Conservation (phyloP, 495 filamentous ascomycete genomes). For the Penicillium alfredii region DNA sequence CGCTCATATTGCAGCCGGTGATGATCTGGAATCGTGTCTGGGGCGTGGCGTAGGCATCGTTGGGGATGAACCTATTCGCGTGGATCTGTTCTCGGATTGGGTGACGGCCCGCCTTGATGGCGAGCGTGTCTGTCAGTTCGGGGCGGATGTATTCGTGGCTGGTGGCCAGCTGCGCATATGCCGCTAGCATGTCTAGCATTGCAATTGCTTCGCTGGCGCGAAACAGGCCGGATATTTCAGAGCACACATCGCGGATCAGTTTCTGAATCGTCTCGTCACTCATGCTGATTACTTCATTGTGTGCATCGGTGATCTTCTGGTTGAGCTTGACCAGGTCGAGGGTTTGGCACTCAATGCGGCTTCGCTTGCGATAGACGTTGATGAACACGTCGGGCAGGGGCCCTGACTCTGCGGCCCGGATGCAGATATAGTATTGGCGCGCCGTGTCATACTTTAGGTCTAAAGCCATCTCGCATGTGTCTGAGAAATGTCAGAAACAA, state of each 20-base stretch:
- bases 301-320: constrained; percentile 67
- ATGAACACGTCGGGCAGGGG: constrained; percentile 66
- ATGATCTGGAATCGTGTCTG: constrained; percentile 84
- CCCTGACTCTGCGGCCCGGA: constrained; percentile 59
- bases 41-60: constrained; percentile 77
- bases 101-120: constrained; percentile 76
- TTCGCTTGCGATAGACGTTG: constrained; percentile 67
- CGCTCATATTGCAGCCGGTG: constrained; percentile 97
- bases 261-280: constrained; percentile 62
- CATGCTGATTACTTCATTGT: constrained; percentile 73
- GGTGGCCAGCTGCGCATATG: constrained; percentile 75
- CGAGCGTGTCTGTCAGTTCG: constrained; percentile 65
- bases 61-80: constrained; percentile 65
- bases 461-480: constrained; percentile 51
- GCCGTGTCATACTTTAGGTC: constrained; percentile 71
- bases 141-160: constrained; percentile 76
- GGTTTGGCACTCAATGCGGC: constrained; percentile 77
- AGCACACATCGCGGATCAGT: constrained; percentile 60
- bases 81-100: constrained; percentile 75
- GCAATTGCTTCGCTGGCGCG: constrained; percentile 78
- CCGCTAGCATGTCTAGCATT: constrained; percentile 85
- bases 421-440: constrained; percentile 74
- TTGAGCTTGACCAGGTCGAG: constrained; percentile 73
- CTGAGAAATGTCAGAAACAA: constrained; percentile 33
- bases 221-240: constrained; percentile 65